Evolutionary conservation across 345 rosid species (phyloP), one percentile per base, ranked within the genome.

Genomic region (Melaleuca alternifolia): DNA sequence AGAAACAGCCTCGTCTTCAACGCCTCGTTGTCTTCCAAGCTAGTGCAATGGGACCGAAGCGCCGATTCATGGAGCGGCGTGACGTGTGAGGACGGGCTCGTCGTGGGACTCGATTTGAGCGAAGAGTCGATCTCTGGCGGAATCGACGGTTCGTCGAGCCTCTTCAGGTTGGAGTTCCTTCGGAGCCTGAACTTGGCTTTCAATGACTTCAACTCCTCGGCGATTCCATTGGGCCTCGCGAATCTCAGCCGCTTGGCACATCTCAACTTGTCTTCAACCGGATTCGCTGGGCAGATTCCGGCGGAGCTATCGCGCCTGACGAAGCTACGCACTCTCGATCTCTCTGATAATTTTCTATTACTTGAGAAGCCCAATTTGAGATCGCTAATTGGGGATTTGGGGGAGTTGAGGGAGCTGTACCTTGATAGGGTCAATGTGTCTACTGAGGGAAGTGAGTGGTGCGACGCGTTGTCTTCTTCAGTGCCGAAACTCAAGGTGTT

Each of bases 51-150:
- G 94, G 53, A 76, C 54, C 83, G 24, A 15, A 62, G n/a, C 84
- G 8, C 50, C 3, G 84, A 89, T 87, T 92, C 56, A 0, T 94
- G 94, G 93, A 15, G 18, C 15, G 94, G 96, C 20, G 90, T 93
- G 41, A 50, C n/a, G 8, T 92, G 95, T 24, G 88, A 91, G 84
- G 85, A 2, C 1, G 86, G 44, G n/a, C 91, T 8, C n/a, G 92
- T 92, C 28, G 77, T 61, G 50, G 91, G 83, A 1, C 87, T 93
- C 11, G 85, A 92, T 86, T 87, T 94, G 89, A 94, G 92, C 86
- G 7, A 33, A 6, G 89, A 93, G 83, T 71, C 50, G 0, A 89
- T 91, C 83, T 85, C 79, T 0, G 86, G 90, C 5, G 92, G 89
- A 57, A 30, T 92, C 48, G 62, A 91, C 6, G 41, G 44, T 51